These are phyloP conservation scores for Lepiota brunneoincarnata DNA, from an alignment of 768 basidiomycete genomes.

Conservation along the genomic window DNA sequence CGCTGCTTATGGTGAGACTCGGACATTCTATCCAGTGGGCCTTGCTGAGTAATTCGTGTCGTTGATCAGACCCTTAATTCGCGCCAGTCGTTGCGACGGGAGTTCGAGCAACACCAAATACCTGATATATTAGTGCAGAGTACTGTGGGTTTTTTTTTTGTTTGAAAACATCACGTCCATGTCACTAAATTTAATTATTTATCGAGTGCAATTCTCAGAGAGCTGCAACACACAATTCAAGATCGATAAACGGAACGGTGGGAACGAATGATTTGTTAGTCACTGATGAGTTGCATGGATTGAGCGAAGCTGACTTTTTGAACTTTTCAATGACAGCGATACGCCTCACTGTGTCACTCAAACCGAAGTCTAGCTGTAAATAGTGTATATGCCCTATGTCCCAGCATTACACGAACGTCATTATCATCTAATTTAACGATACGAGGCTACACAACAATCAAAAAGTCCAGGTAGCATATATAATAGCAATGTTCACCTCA, in stretches of 20 bases:
- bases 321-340: too few relatives aligned
- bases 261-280: background rate
- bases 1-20: conserved; percentile 20
- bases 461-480: too few relatives aligned
- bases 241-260: background rate
- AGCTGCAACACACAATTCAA: background rate
- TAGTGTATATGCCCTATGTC: too few relatives aligned
- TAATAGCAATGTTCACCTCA: too few relatives aligned
- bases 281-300: background rate
- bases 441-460: too few relatives aligned
- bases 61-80: conserved; percentile 27
- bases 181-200: background rate
- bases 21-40: background rate
- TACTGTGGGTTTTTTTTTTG: background rate
- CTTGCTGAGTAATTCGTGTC: background rate
- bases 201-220: background rate
- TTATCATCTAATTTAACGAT: too few relatives aligned
- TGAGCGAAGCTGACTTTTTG: too few relatives aligned
- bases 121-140: conserved; percentile 16
- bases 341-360: background rate
- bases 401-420: too few relatives aligned
- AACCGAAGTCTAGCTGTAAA: too few relatives aligned
- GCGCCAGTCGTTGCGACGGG: conserved; percentile 22
- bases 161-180: background rate
- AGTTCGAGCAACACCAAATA: conserved; percentile 18